Base-by-base conservation (phyloP, 306 rosid species). In the Gillenia trifoliata region DNA sequence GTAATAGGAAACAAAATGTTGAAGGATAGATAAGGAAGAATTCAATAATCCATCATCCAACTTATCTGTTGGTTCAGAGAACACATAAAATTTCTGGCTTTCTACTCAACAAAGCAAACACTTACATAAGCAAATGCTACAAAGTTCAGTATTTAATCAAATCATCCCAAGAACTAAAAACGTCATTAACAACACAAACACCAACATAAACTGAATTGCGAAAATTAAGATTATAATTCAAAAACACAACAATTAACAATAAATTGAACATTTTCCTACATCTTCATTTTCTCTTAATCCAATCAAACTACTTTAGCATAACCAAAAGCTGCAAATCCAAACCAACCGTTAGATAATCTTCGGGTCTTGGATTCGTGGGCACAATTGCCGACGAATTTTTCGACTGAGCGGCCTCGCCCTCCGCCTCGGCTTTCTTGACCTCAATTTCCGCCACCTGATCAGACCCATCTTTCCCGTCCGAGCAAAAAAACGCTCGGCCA, bases 271-370 rank as follows among this genome's bases (percentile, higher is more conserved):
- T 33, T 63, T 26, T 62, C 40, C 38, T 59, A 25, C 5, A 11
- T 12, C 31, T 61, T 17, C 66, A 61, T 61, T 30, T 57, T 64
- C 17, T 31, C 28, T 1, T 19, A 30, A 33, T 64, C 47, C 28
- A 64, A 64, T 31, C 26, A 64, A 41, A 31, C 68, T 10, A 30
- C 11, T 60, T 30, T 30, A 62, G 41, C 41, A 62, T 16, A 62
- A 62, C 66, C 66, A 30, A 62, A 17, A 17, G 23, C 38, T 29
- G 5, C 40, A 62, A 17, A 62, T 34, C 41, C 66, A 62, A 45
- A 85, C 97, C 72, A 82, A 95, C 99, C 78, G 92, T 90, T 72
- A 92, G 86, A 74, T 92, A 95, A 83, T 92, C 99, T 82, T 95
- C 99, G 12, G 97, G 99, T 78, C 88, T 84, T 22, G 99, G 98